Evolutionary conservation across 345 rosid genomes (phyloP).

Genomic region (Citrus hindsii): DNA sequence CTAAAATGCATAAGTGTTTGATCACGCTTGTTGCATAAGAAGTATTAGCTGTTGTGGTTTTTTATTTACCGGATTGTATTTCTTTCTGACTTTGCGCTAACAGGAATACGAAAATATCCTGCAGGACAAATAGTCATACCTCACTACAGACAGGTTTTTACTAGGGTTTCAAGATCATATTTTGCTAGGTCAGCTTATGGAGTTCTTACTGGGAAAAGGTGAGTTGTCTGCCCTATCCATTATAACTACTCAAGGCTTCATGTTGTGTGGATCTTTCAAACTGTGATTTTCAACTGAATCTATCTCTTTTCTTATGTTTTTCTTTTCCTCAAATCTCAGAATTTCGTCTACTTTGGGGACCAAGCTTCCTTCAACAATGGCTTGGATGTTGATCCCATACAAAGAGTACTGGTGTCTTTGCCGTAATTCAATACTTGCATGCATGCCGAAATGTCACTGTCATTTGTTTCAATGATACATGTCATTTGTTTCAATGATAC

Average conservation of each 20-base stretch:
- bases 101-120: slow-evolving; percentile 18
- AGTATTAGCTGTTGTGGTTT: neutral
- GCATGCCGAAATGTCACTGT: slow-evolving; percentile 14
- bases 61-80: neutral
- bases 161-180: slow-evolving; percentile 50
- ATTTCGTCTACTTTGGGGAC: slow-evolving; percentile 46
- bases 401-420: slow-evolving; percentile 69
- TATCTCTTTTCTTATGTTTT: too few species aligned
- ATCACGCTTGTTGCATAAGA: neutral
- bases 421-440: slow-evolving; percentile 44
- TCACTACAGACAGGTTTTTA: slow-evolving; percentile 50
- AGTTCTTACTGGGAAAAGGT: slow-evolving; percentile 81
- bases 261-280: neutral
- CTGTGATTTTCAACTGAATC: too few species aligned
- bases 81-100: slow-evolving; percentile 1
- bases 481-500: too few species aligned
- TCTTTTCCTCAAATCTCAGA: slow-evolving; percentile 28
- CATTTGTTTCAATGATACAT: neutral
- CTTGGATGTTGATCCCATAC: slow-evolving; percentile 61
- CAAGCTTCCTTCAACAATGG: slow-evolving; percentile 49
- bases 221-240: slow-evolving; percentile 5
- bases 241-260: neutral
- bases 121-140: slow-evolving; percentile 77
- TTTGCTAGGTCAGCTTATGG: slow-evolving; percentile 53
- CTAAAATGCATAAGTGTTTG: neutral